A percentile compares a stretch with the other conserved stretches of the same genome.
Conservation (phyloP, 306 rosid species). For the Urtica urens region DNA sequence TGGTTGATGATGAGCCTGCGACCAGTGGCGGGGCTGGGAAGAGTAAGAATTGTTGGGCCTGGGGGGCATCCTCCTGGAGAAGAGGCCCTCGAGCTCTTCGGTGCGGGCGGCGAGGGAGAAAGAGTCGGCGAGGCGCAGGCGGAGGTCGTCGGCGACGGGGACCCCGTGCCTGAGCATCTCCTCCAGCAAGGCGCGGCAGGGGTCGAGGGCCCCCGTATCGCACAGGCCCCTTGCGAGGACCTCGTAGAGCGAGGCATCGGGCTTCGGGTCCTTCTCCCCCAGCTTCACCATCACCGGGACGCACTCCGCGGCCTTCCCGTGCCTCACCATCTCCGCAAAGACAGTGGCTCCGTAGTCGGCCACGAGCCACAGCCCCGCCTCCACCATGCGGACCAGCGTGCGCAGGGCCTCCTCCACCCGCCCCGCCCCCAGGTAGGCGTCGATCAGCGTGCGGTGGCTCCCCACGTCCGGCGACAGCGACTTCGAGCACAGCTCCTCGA, state of each 20-base stretch:
- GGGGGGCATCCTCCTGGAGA: too few species aligned
- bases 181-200: too few species aligned
- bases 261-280: constrained; percentile 93
- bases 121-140: too few species aligned
- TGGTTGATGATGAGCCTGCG: too few species aligned
- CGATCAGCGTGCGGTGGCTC: constrained; percentile 62
- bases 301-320: constrained; percentile 55
- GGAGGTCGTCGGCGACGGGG: too few species aligned
- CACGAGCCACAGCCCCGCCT: constrained; percentile 72
- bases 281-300: constrained; percentile 69
- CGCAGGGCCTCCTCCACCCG: constrained; percentile 66
- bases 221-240: constrained; percentile 78
- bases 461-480: constrained; percentile 80
- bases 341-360: constrained; percentile 67
- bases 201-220: constrained; percentile 40
- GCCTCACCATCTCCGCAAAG: constrained; percentile 60
- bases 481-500: constrained; percentile 62
- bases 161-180: constrained; percentile 68
- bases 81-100: constrained; percentile 66
- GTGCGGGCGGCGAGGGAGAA: constrained; percentile 45
- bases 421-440: constrained; percentile 51
- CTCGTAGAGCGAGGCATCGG: constrained; percentile 76
- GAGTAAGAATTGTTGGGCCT: too few species aligned
- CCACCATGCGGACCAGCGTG: constrained; percentile 72
- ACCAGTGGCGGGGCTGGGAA: too few species aligned